phyloP scores from a whole-genome alignment of 441 rosid genomes.

The Erysimum pusillum region DNA sequence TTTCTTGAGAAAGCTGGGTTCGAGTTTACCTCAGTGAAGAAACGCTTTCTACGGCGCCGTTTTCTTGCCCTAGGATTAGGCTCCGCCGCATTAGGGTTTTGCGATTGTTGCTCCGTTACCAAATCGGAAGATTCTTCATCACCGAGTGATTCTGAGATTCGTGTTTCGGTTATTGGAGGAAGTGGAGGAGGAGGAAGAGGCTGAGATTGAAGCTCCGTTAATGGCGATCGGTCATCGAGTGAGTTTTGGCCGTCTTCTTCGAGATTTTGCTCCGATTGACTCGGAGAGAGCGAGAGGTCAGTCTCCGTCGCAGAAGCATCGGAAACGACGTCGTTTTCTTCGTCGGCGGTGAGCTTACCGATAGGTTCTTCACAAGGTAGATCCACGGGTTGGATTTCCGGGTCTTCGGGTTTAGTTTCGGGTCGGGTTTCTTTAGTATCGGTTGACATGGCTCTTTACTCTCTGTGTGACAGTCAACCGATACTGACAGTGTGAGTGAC shows the following conservation, averaged over 20 bases:
- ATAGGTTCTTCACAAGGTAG: constrained; percentile 34
- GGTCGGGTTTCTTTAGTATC: constrained; percentile 35
- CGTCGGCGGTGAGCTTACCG: constrained; percentile 49
- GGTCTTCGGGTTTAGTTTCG: constrained; percentile 15
- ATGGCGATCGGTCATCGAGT: constrained; percentile 49
- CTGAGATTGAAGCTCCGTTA: constrained; percentile 42
- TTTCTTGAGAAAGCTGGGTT: constrained; percentile 68
- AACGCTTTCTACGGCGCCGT: constrained; percentile 83
- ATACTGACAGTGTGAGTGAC: too few species aligned
- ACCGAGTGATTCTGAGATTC: constrained; percentile 67
- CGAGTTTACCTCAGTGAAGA: constrained; percentile 85
- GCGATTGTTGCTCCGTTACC: constrained; percentile 55
- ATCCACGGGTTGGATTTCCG: constrained; percentile 37
- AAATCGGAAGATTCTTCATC: constrained; percentile 80
- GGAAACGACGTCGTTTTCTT: constrained; percentile 51
- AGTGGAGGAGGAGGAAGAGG: constrained; percentile 18
- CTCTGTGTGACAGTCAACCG: neutral
- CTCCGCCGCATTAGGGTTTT: constrained; percentile 57
- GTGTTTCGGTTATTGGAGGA: constrained; percentile 49
- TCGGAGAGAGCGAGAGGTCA: constrained; percentile 54
- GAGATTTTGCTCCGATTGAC: constrained; percentile 45
- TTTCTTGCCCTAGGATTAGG: constrained; percentile 60
- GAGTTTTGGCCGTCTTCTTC: constrained; percentile 54
- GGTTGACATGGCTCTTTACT: constrained; percentile 25
- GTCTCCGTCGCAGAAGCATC: constrained; percentile 66